A percentile compares a stretch with the other conserved stretches of the same genome.
phyloP scores from a whole-genome alignment of 768 basidiomycete species.

The Tricholomella constricta region DNA sequence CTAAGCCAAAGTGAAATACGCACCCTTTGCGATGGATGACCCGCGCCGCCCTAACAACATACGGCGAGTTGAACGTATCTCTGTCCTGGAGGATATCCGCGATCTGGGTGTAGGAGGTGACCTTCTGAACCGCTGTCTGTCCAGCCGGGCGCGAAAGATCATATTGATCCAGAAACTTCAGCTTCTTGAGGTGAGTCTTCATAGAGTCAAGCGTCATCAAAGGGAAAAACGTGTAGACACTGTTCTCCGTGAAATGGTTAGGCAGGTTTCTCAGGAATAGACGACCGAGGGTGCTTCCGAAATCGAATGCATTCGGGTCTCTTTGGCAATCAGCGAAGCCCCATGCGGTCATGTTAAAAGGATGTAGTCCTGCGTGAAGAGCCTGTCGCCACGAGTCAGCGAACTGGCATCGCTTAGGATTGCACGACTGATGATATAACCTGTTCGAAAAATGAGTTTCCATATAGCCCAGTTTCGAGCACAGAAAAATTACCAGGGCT shows the following conservation, averaged over 20 bases:
- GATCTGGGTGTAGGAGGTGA: constrained; percentile 53
- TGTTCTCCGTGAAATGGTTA: constrained; percentile 65
- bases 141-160: constrained; percentile 51
- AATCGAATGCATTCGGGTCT: constrained; percentile 68
- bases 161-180: constrained; percentile 58
- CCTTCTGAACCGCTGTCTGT: constrained; percentile 24
- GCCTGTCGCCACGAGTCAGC: constrained; percentile 82
- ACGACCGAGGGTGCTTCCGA: constrained; percentile 74
- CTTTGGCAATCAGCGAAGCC: constrained; percentile 84
- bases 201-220: constrained; percentile 78
- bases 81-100: constrained; percentile 51
- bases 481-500: constrained; percentile 58
- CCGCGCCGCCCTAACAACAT: constrained; percentile 48
- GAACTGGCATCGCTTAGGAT: constrained; percentile 88
- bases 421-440: constrained; percentile 82
- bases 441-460: constrained; percentile 29
- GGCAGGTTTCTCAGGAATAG: constrained; percentile 77
- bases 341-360: constrained; percentile 81
- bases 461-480: background rate
- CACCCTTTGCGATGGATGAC: constrained; percentile 66
- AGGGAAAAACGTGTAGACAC: constrained; percentile 86
- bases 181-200: constrained; percentile 56
- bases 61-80: constrained; percentile 48
- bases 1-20: constrained; percentile 9
- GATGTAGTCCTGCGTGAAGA: constrained; percentile 81